phyloP scores from a whole-genome alignment of 2,329 filamentous ascomycete species.

The Raffaelea ambrosiae region DNA sequence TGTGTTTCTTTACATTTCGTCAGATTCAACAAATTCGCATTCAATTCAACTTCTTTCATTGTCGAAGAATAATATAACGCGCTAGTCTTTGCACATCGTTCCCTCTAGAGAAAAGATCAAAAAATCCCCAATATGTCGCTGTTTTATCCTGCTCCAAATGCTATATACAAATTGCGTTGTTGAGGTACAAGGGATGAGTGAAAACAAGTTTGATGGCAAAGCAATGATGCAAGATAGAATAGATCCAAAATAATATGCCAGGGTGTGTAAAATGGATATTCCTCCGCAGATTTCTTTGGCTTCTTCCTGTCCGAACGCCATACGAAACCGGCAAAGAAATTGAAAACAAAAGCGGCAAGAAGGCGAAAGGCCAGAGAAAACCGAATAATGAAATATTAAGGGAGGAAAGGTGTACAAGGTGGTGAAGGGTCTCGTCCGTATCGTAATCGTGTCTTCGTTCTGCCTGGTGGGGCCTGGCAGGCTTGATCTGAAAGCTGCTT shows the following conservation, averaged over 20 bases:
- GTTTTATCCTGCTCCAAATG: background rate
- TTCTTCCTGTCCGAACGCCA: background rate
- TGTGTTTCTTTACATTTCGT: background rate
- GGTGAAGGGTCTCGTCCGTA: background rate
- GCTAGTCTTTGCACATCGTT: background rate
- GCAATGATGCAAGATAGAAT: no score
- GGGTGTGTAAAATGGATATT: no score
- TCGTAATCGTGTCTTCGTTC: constrained; percentile 1
- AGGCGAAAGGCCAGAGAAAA: background rate
- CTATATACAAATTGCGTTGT: background rate
- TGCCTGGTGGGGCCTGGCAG: background rate
- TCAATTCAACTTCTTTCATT: no score
- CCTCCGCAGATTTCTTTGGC: no score
- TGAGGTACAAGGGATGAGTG: background rate
- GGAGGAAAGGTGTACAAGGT: background rate
- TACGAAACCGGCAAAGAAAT: background rate
- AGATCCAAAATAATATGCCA: no score
- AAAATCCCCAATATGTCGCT: background rate
- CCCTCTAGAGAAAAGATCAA: background rate
- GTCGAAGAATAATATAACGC: no score
- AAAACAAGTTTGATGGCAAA: no score
- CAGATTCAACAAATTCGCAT: no score
- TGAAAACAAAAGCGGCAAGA: no score
- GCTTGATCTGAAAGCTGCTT: background rate
- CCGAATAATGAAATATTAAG: background rate